phyloP scores from a whole-genome alignment of 805 yeast genomes.

The Isabelozyma pseudorhagii region DNA sequence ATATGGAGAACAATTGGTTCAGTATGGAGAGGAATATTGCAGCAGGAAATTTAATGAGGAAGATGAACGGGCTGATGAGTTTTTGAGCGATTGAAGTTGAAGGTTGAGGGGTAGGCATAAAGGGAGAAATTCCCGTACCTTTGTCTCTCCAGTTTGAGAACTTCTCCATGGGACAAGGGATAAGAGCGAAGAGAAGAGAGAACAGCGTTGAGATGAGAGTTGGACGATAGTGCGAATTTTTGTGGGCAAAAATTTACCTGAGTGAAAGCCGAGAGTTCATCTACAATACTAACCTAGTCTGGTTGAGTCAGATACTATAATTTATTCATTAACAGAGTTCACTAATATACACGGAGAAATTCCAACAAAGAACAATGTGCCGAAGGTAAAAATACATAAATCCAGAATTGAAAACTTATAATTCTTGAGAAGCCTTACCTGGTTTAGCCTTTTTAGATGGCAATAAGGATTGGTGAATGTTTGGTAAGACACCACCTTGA shows the following conservation, averaged over 20 bases:
- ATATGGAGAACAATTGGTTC: conserved; percentile 12
- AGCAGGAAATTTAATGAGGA: conserved; percentile 30
- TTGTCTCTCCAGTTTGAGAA: conserved; percentile 83
- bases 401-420: conserved; percentile 29
- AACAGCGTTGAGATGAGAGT: neutral
- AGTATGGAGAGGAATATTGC: conserved; percentile 12
- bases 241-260: too few species aligned
- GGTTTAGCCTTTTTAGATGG: conserved; percentile 70
- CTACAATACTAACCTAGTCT: neutral
- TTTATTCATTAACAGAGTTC: conserved; percentile 7
- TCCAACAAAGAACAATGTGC: neutral
- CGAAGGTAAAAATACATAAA: neutral
- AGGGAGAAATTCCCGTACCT: conserved; percentile 93
- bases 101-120: conserved; percentile 53
- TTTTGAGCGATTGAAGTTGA: conserved; percentile 4
- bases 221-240: too few species aligned
- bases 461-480: conserved; percentile 89
- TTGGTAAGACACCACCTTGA: conserved; percentile 99
- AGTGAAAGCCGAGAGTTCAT: too few species aligned
- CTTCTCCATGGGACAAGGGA: conserved; percentile 60
- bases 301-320: neutral
- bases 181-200: neutral
- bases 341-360: conserved; percentile 12
- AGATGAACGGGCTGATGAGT: neutral
- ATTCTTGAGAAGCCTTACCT: conserved; percentile 64